Evolutionary conservation across 163 green algal species (phyloP).

Genomic region (Trebouxiophyceae sp.): DNA sequence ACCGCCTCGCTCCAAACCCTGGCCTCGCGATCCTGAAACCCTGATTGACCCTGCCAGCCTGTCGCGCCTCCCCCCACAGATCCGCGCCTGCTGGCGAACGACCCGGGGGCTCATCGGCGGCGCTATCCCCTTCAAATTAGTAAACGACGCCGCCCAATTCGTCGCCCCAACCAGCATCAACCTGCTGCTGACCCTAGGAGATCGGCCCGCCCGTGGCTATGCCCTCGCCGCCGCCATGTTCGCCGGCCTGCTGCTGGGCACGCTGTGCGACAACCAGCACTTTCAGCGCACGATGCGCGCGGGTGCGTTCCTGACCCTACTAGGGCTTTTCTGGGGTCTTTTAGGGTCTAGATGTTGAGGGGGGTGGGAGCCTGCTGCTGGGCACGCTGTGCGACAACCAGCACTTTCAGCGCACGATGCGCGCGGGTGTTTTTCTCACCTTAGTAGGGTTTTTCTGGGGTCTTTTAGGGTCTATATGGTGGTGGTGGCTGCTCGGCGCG

Average conservation of each 20-base stretch:
- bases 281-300: constrained; percentile 61
- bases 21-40: not conserved
- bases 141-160: constrained; percentile 65
- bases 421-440: constrained; percentile 32
- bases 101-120: constrained; percentile 17
- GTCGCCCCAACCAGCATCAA: constrained; percentile 63
- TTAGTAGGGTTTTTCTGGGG: not conserved
- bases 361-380: constrained; percentile 21
- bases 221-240: constrained; percentile 45
- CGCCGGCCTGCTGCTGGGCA: constrained; percentile 36
- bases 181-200: constrained; percentile 44
- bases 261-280: constrained; percentile 65
- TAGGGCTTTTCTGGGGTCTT: too few species aligned
- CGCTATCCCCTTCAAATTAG: constrained; percentile 40
- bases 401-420: constrained; percentile 67
- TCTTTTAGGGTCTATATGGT: too few species aligned
- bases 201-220: constrained; percentile 25
- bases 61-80: constrained; percentile 7
- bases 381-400: constrained; percentile 63
- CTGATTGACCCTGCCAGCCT: not conserved
- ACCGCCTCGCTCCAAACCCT: too few species aligned
- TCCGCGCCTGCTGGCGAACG: constrained; percentile 15
- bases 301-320: constrained; percentile 16
- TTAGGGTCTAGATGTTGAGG: not conserved
- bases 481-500: too few species aligned